Evolutionary conservation across 768 basidiomycete species (phyloP).

Genomic region (Phanerochaete carnosa): DNA sequence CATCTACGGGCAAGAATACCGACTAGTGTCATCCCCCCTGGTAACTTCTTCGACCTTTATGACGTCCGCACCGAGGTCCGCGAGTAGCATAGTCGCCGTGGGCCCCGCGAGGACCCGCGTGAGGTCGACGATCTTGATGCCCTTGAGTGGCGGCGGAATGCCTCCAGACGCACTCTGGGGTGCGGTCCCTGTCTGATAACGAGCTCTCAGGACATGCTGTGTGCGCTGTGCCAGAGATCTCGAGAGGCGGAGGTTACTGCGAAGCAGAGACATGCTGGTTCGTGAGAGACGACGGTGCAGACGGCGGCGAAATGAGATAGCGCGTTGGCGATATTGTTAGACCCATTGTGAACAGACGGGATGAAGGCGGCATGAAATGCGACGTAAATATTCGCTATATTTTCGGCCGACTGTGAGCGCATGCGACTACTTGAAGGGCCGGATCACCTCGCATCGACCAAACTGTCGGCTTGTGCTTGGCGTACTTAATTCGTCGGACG

Average conservation of each 20-base stretch:
- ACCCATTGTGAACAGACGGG: not conserved
- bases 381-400: not conserved
- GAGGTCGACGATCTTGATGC: conserved; percentile 82
- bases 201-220: not conserved
- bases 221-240: not conserved
- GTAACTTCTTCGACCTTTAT: conserved; percentile 84
- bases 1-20: conserved; percentile 19
- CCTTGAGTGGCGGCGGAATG: conserved; percentile 76
- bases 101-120: conserved; percentile 92
- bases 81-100: conserved; percentile 90
- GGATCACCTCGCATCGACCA: conserved; percentile 1
- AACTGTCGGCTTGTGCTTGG: conserved; percentile 5
- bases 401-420: conserved; percentile 5
- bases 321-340: not conserved
- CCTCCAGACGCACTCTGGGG: conserved; percentile 29
- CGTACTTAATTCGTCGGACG: conserved; percentile 7
- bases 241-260: not conserved
- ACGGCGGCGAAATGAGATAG: not conserved
- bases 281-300: not conserved
- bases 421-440: not conserved
- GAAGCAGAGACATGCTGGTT: conserved; percentile 1
- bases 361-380: not conserved
- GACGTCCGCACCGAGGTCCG: conserved; percentile 87
- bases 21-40: conserved; percentile 88
- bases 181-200: conserved; percentile 9